Evolutionary conservation across 1,284 basidiomycete genomes (phyloP).

Genomic region (Malassezia japonica): DNA sequence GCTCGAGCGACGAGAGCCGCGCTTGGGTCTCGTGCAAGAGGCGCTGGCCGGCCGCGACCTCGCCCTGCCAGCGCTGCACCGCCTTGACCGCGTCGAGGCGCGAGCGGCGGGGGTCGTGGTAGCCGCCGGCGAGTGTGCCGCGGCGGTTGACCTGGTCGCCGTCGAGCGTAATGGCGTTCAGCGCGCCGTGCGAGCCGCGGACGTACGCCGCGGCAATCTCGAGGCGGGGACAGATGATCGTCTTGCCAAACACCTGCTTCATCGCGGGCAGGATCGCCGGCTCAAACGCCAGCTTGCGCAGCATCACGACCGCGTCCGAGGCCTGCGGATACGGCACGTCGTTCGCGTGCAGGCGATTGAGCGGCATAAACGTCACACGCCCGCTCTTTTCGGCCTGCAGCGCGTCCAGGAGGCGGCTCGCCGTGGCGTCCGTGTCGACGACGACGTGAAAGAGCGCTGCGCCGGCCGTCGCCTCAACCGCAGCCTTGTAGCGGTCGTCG

Average conservation of each 20-base stretch:
- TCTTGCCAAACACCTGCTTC: constrained; percentile 96
- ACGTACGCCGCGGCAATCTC: constrained; percentile 88
- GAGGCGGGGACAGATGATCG: constrained; percentile 85
- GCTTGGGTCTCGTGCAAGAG: constrained; percentile 65
- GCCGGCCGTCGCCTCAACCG: constrained; percentile 87
- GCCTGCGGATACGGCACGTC: constrained; percentile 59
- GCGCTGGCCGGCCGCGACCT: constrained; percentile 60
- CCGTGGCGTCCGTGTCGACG: constrained; percentile 88
- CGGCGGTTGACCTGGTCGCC: constrained; percentile 96
- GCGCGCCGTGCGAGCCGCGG: constrained; percentile 64
- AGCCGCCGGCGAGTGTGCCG: constrained; percentile 89
- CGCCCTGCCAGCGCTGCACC: constrained; percentile 66
- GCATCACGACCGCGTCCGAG: constrained; percentile 66
- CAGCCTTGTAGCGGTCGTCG: constrained; percentile 82
- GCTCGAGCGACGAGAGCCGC: constrained; percentile 65
- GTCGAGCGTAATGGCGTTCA: constrained; percentile 94
- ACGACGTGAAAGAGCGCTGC: constrained; percentile 95
- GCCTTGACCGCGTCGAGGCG: constrained; percentile 76
- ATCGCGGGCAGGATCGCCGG: constrained; percentile 68
- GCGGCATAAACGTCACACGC: constrained; percentile 93
- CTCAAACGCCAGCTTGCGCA: constrained; percentile 71
- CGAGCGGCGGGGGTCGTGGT: constrained; percentile 80
- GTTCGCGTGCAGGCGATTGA: constrained; percentile 86
- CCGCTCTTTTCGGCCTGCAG: constrained; percentile 88
- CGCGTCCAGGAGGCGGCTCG: constrained; percentile 71